Evolutionary conservation across 202 grass and related monocot genomes (phyloP).

Genomic region (Elaeis oleifera): DNA sequence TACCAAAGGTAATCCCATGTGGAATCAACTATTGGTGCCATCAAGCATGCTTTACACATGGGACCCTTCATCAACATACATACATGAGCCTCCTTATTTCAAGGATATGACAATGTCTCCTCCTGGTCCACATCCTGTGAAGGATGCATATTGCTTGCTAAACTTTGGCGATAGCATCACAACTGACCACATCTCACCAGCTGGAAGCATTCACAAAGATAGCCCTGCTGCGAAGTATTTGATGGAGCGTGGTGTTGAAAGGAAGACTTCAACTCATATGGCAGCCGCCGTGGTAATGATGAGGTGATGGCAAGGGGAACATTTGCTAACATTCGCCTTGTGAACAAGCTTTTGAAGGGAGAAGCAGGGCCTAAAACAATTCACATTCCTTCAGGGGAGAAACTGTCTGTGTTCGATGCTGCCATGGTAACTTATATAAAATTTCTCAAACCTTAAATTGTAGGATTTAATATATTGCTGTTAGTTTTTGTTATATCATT

Average conservation of each 20-base stretch:
- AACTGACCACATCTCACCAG: constrained; percentile 95
- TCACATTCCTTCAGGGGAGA: constrained; percentile 80
- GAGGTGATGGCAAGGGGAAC: constrained; percentile 98
- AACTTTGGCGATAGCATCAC: constrained; percentile 98
- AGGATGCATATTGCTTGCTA: constrained; percentile 93
- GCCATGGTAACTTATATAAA: constrained; percentile 43
- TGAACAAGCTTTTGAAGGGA: constrained; percentile 93
- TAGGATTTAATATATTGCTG: too few relatives aligned
- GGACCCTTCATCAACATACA: constrained; percentile 85
- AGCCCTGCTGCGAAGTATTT: constrained; percentile 83
- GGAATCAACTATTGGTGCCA: constrained; percentile 78
- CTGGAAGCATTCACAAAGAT: constrained; percentile 78
- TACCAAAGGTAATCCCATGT: constrained; percentile 97
- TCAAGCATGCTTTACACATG: constrained; percentile 75
- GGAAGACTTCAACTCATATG: constrained; percentile 92
- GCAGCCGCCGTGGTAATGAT: constrained; percentile 83
- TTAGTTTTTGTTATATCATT: too few relatives aligned
- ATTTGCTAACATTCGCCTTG: constrained; percentile 92
- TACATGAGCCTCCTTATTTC: constrained; percentile 97
- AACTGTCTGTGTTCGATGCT: constrained; percentile 72
- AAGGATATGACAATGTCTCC: constrained; percentile 94
- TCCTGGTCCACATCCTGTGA: constrained; percentile 78
- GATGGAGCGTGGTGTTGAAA: constrained; percentile 61
- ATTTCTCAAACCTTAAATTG: background rate
- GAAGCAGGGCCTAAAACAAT: constrained; percentile 80